Base-by-base conservation (phyloP, 495 filamentous ascomycete species). In the Echria macrotheca region DNA sequence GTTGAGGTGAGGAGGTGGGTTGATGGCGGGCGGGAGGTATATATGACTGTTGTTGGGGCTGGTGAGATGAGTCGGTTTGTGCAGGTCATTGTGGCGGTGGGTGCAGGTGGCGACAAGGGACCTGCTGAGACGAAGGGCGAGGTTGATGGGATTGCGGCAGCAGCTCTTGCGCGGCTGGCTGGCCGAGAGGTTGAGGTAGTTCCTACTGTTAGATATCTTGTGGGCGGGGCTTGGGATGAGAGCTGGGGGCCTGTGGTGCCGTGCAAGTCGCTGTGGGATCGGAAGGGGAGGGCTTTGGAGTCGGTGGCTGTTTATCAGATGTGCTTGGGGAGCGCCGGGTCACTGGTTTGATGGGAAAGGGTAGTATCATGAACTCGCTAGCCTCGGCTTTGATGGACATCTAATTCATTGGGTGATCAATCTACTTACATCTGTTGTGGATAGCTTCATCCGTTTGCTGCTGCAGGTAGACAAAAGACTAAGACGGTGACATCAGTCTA, bases 181-280 rank as follows among this genome's bases (percentile, higher is more conserved):
- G 17, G 23, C 6, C n/a, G 11, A 17, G 15, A 8, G 1, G 23
- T 31, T 44, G 17, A 54, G 46, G 29, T 57, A 57, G 42, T 59
- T 14, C 49, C 55, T 37, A 46, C 37, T 10, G 31, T 18, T 23
- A 24, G 35, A 18, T 35, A 44, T 39, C n/a, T 14, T 25, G 46
- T 3, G 17, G 44, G 19, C 1, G 14, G 12, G 25, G 38, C 9
- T 11, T 44, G 18, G 0, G 37, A 4, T 4, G 51, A 44, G n/a
- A 24, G 10, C 1, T 9, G 6, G 10, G 48, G 33, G 14, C 35
- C 50, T 9, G 56, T 64, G 19, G 54, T 64, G 39, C 56, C 59
- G 15, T 61, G 54, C 24, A 35, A 28, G 33, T 59, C 58, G 25
- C 37, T 63, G 22, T 63, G 59, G 59, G 47, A 55, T 49, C 48